phyloP scores from a whole-genome alignment of 2,329 filamentous ascomycete species.

The Epicoccum nigrum region DNA sequence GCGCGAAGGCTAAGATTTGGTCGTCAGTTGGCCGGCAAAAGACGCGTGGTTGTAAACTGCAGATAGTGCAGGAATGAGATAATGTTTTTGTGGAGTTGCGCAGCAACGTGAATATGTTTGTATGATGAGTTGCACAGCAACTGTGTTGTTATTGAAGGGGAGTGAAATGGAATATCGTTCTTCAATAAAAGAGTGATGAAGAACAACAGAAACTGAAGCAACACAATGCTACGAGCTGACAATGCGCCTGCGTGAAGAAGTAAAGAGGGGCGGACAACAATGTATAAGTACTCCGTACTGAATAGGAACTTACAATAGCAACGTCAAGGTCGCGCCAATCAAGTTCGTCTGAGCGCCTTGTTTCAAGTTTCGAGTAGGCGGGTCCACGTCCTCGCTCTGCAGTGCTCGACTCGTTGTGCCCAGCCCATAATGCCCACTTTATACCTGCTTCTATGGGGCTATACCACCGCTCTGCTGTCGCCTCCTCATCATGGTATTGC shows the following conservation, averaged over 20 bases:
- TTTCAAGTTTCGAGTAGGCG: slow-evolving; percentile 45
- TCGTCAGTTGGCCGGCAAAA: slow-evolving; percentile 40
- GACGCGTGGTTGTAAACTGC: slow-evolving; percentile 24
- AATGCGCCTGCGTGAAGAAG: slow-evolving; percentile 41
- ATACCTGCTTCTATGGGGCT: slow-evolving; percentile 31
- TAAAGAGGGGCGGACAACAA: slow-evolving; percentile 27
- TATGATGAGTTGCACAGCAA: slow-evolving; percentile 28
- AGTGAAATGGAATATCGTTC: slow-evolving; percentile 22
- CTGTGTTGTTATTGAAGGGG: slow-evolving; percentile 17
- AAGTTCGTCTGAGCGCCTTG: slow-evolving; percentile 37
- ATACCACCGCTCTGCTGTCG: slow-evolving; percentile 29
- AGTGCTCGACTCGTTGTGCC: slow-evolving; percentile 27
- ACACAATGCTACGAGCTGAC: slow-evolving; percentile 38
- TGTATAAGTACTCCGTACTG: slow-evolving; percentile 41
- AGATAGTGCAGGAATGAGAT: slow-evolving; percentile 16
- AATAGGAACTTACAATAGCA: slow-evolving; percentile 39
- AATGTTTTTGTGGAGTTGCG: slow-evolving; percentile 23
- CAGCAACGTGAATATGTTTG: slow-evolving; percentile 22
- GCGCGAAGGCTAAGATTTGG: slow-evolving; percentile 27
- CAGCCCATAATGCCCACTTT: slow-evolving; percentile 38
- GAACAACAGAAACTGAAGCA: slow-evolving; percentile 38
- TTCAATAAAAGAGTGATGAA: slow-evolving; percentile 42
- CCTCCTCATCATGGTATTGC: slow-evolving; percentile 27
- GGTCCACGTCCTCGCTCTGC: slow-evolving; percentile 37
- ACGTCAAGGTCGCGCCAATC: slow-evolving; percentile 34